phyloP scores from a whole-genome alignment of 2,329 filamentous ascomycete species.

The Raffaelea albimanens region DNA sequence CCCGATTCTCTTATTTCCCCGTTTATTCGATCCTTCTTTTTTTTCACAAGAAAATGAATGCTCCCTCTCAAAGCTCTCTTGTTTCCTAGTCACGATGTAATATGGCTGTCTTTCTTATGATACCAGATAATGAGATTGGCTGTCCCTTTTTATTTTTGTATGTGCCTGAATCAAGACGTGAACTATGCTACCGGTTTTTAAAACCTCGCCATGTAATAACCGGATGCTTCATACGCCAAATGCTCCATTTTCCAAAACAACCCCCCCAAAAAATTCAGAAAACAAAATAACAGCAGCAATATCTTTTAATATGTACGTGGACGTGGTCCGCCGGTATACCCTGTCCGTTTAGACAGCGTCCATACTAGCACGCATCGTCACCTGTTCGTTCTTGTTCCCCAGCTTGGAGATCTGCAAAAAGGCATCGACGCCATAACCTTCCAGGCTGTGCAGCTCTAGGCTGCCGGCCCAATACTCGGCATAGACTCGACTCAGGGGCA shows the following conservation, averaged over 20 bases:
- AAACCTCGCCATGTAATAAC: too few species aligned
- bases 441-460: constrained; percentile 81
- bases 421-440: constrained; percentile 91
- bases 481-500: constrained; percentile 90
- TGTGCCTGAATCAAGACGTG: too few species aligned
- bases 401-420: constrained; percentile 94
- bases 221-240: not conserved
- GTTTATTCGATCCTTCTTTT: constrained; percentile 8
- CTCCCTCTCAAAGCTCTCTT: constrained; percentile 22
- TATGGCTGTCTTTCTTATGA: constrained; percentile 36
- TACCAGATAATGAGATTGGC: constrained; percentile 36
- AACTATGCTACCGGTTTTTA: too few species aligned
- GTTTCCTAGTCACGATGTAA: constrained; percentile 36
- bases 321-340: too few species aligned
- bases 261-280: too few species aligned
- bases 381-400: constrained; percentile 95
- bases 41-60: too few species aligned
- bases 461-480: constrained; percentile 97
- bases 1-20: not conserved
- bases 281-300: too few species aligned
- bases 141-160: constrained; percentile 12
- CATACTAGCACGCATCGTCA: constrained; percentile 68
- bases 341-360: constrained; percentile 51
- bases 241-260: too few species aligned
- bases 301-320: too few species aligned